Evolutionary conservation across 257 asterid species (phyloP).

Genomic region (Salvia splendens): DNA sequence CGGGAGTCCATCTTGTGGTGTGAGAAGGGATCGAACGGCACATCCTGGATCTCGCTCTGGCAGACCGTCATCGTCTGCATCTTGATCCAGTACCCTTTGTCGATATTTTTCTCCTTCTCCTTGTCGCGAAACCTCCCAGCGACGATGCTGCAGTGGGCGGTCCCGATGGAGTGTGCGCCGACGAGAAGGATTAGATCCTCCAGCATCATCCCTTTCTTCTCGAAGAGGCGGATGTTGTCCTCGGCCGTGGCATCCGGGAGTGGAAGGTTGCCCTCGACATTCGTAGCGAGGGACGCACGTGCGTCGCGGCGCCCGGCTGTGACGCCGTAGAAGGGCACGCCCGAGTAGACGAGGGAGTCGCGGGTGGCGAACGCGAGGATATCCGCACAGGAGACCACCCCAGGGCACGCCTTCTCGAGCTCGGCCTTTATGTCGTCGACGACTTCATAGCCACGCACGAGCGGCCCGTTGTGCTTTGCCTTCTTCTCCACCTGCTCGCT

Average conservation of each 20-base stretch:
- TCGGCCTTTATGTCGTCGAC: constrained; percentile 49
- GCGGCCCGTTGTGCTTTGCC: constrained; percentile 43
- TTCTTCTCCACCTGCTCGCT: constrained; percentile 55
- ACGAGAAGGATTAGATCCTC: constrained; percentile 57
- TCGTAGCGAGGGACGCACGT: constrained; percentile 46
- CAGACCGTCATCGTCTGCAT: constrained; percentile 46
- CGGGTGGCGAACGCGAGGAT: constrained; percentile 51
- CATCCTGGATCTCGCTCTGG: constrained; percentile 25
- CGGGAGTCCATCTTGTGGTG: constrained; percentile 57
- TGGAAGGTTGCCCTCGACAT: constrained; percentile 39
- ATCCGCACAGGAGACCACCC: constrained; percentile 69
- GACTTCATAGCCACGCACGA: constrained; percentile 46
- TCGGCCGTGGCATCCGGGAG: constrained; percentile 39
- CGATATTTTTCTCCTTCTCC: constrained; percentile 39
- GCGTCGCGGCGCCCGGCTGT: constrained; percentile 58
- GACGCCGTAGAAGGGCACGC: constrained; percentile 44
- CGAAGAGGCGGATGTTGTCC: constrained; percentile 33
- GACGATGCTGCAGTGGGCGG: constrained; percentile 52
- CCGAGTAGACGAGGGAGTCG: constrained; percentile 53
- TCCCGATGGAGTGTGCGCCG: constrained; percentile 69
- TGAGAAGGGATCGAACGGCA: constrained; percentile 57
- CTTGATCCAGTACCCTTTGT: constrained; percentile 36
- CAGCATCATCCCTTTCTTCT: constrained; percentile 44
- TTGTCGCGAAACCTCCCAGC: constrained; percentile 35
- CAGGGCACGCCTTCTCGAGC: constrained; percentile 58